Base-by-base conservation (phyloP, 2,329 filamentous ascomycete genomes). In the Conoideocrella luteorostrata region DNA sequence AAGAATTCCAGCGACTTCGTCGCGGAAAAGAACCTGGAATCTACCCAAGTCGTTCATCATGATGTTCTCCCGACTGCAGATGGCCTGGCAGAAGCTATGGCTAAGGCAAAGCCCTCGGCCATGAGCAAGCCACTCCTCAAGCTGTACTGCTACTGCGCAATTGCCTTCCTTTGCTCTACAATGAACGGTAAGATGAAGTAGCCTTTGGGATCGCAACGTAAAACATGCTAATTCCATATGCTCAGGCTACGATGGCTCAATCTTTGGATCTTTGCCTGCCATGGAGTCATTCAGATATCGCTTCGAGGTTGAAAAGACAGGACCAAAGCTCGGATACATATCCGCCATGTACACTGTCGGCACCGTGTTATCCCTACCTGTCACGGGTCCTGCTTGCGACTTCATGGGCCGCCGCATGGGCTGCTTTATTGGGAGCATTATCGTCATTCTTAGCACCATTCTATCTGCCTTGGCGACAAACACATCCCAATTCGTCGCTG, bases 261-360 rank as follows among this genome's bases (percentile, higher is more conserved):
- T 80, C 39, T 67, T 70, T 60, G 60, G 64, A 7, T 63, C 69
- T 21, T 72, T 77, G 51, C 76, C 77, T 47, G 71, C 71, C 37
- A 73, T 76, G 68, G 54, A 62, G 20, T 60, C 66, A 3, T 77
- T 75, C 50, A 71, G 75, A 40, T 52, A 62, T 9, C 69, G 67
- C 4, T 77, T 77, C 49, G 63, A 63, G 0, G 56, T 77, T n/a
- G 59, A 59, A 15, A 70, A 70, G n/a, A 65, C 62, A 9, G 73
- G 71, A 6, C 68, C 69, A 23, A 67, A 63, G 77, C 78, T 60
- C 17, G 62, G 67, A 5, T 74, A 64, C 57, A 77, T 72, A 28
- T 67, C 68, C 33, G 64, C 67, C 38, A 71, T 71, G 59, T 72
- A 71, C 56, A 66, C 69, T 34, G 65, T 72, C 47, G 69, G 69